Conservation (phyloP, 176 grass and related monocot genomes). For the Thalia dealbata region DNA sequence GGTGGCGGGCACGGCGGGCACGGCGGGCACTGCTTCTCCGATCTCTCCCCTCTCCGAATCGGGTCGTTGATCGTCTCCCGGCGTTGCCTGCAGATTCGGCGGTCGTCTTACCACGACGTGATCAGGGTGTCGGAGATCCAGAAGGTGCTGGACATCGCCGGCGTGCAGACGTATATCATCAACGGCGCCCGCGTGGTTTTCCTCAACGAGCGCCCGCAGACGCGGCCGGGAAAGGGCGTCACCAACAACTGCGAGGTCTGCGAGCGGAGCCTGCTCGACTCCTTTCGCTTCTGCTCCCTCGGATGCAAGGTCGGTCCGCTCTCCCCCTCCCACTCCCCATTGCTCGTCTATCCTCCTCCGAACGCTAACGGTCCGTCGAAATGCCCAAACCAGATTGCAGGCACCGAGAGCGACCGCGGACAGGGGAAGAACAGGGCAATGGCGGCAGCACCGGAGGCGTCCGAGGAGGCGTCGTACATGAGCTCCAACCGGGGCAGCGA, state of each 20-base stretch:
- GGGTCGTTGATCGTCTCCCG: background rate
- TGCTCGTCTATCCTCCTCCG: background rate
- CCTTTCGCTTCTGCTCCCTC: conserved; percentile 97
- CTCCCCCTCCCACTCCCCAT: background rate
- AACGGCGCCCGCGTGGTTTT: conserved; percentile 96
- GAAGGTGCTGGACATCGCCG: conserved; percentile 82
- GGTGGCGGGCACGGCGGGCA: background rate
- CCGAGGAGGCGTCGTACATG: conserved; percentile 42
- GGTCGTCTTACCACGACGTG: conserved; percentile 98
- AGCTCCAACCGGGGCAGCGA: conserved; percentile 50
- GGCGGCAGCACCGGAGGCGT: conserved; percentile 30
- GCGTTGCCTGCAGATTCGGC: conserved; percentile 46
- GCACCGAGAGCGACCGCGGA: conserved; percentile 28
- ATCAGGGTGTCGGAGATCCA: conserved; percentile 95
- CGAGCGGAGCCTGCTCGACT: conserved; percentile 90
- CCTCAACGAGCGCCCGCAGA: conserved; percentile 88
- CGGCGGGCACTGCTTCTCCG: background rate
- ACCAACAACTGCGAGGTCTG: conserved; percentile 98
- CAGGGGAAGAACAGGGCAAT: conserved; percentile 27
- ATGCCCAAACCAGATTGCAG: conserved; percentile 41
- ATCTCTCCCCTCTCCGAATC: conserved; percentile 63
- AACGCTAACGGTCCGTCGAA: conserved; percentile 1
- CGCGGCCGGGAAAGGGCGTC: conserved; percentile 88
- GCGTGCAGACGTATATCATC: conserved; percentile 98
- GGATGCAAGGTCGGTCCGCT: conserved; percentile 64